A percentile compares a stretch with the other conserved stretches of the same genome.
phyloP scores from a whole-genome alignment of 139 green algal species.

The Picochlorum sp. region DNA sequence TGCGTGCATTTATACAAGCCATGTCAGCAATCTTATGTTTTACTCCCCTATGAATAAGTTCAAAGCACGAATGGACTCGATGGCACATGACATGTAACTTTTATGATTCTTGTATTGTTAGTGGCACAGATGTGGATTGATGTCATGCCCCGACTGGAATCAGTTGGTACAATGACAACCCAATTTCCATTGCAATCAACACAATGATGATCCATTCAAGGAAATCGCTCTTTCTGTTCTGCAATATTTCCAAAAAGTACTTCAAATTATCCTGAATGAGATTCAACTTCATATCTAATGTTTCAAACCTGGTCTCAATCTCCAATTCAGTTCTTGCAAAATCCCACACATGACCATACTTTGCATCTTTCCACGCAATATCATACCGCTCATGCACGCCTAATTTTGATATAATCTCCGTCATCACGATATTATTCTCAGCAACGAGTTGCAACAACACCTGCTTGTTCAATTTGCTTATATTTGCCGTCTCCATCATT shows the following conservation, averaged over 20 bases:
- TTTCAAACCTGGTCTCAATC: slow-evolving; percentile 46
- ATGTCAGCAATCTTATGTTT: slow-evolving; percentile 84
- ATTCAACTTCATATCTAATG: slow-evolving; percentile 49
- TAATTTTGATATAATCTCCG: slow-evolving; percentile 59
- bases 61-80: slow-evolving; percentile 54
- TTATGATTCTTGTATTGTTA: too few relatives aligned
- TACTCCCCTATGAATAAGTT: slow-evolving; percentile 84
- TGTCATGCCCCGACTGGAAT: neutral
- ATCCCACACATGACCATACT: slow-evolving; percentile 32
- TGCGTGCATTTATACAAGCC: slow-evolving; percentile 96
- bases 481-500: slow-evolving; percentile 41
- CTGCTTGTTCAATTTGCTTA: slow-evolving; percentile 39
- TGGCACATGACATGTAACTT: slow-evolving; percentile 63
- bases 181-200: slow-evolving; percentile 52
- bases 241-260: slow-evolving; percentile 48
- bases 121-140: too few relatives aligned
- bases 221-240: slow-evolving; percentile 41
- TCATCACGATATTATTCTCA: slow-evolving; percentile 53
- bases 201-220: slow-evolving; percentile 53
- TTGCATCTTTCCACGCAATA: slow-evolving; percentile 48
- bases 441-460: slow-evolving; percentile 42
- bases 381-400: slow-evolving; percentile 46
- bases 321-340: slow-evolving; percentile 42
- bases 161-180: slow-evolving; percentile 40
- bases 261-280: slow-evolving; percentile 59